Percentiles rank a stretch among this genome's conserved stretches.
Evolutionary conservation across 805 yeast genomes (phyloP).

Genomic region (Vanderwaltozyma yarrowii): DNA sequence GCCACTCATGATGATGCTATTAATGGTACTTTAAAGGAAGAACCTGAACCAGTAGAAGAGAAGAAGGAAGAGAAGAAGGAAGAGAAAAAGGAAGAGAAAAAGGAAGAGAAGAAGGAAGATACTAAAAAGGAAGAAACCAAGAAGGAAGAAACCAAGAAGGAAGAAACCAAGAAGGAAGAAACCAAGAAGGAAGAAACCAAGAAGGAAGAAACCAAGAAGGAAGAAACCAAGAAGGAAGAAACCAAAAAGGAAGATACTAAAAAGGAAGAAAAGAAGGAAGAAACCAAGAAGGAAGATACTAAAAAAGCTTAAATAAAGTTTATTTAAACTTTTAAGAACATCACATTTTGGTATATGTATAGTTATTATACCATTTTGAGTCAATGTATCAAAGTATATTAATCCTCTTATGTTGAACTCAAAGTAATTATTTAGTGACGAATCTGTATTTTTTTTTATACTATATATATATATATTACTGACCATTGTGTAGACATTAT

Average conservation of each 20-base stretch:
- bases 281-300: slow-evolving; percentile 1
- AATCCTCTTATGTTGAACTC: no score
- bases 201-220: background rate
- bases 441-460: no score
- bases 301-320: background rate
- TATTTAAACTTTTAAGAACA: no score
- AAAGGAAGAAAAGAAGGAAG: slow-evolving; percentile 1
- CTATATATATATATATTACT: no score
- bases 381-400: no score
- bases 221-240: background rate
- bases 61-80: background rate
- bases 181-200: slow-evolving; percentile 1
- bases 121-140: background rate
- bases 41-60: background rate
- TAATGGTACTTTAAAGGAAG: background rate
- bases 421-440: no score
- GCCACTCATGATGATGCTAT: slow-evolving; percentile 3
- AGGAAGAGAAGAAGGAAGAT: no score
- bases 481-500: no score
- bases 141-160: slow-evolving; percentile 1
- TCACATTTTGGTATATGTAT: no score
- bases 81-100: background rate
- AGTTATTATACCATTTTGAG: no score
- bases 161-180: slow-evolving; percentile 1
- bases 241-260: slow-evolving; percentile 1